Evolutionary conservation across 257 asterid genomes (phyloP), one percentile per base, ranked within the genome.

Genomic region (Jasminum sambac): DNA sequence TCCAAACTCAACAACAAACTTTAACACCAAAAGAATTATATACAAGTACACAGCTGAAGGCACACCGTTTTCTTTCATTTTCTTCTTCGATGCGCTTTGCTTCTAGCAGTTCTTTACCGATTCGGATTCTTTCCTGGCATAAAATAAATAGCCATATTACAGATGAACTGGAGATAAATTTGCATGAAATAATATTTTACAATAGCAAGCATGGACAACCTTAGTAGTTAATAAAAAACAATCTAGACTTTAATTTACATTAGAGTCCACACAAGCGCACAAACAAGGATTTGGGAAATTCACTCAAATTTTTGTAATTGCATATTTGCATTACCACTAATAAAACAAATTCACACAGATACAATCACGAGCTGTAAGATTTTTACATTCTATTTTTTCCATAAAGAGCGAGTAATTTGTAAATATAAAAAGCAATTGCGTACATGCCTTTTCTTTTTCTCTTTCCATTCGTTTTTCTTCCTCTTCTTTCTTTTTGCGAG

Each of bases 21-120:
- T 13, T 43, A 67, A 66, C 30, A 24, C 50, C n/a, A 70, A 76
- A 76, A 58, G 23, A 7, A 41, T 16, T 37, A 23, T 43, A 67
- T 41, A 50, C 63, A 17, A 72, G 60, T 34, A 46, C 42, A 64
- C 42, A 78, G 48, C 57, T 69, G 65, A 52, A 65, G 63, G 25
- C 96, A 39, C 30, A 91, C 99, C 99, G 98, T 84, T 95, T 95
- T 88, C 97, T 86, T 87, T 95, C 99, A 82, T 95, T 95, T 8
- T 87, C 99, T 79, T 95, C 98, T 85, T 95, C 99, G 21, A 88
- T 87, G 62, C 97, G 89, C 85, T 95, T 95, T 43, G 98, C 98
- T 85, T 91, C 99, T 71, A 91, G 96, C 66, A 95, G 83, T 74
- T 91, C 98, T 79, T 79, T 91, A 38, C 98, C 98, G 19, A 80